A percentile compares a stretch with the other conserved stretches of the same genome.
phyloP scores from a whole-genome alignment of 1,284 basidiomycete genomes.

The Pseudozyma pruni region DNA sequence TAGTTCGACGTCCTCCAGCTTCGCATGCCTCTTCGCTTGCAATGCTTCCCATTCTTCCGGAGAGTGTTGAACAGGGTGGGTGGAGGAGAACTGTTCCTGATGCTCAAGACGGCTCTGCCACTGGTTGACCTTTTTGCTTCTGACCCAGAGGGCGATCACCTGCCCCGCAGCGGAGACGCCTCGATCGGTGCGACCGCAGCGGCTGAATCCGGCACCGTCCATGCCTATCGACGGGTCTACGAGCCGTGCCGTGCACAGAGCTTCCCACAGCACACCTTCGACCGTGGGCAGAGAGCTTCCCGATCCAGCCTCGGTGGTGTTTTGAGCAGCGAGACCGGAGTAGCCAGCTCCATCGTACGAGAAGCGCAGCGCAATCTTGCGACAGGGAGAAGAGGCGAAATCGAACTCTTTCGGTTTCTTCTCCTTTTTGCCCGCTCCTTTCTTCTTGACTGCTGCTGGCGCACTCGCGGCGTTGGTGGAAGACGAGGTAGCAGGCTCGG shows the following conservation, averaged over 20 bases:
- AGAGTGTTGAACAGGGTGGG: background rate
- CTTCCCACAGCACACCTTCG: conserved; percentile 85
- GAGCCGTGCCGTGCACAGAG: conserved; percentile 68
- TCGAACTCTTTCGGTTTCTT: conserved; percentile 70
- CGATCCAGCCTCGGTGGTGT: conserved; percentile 67
- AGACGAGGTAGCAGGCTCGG: no score
- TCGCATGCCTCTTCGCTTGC: conserved; percentile 44
- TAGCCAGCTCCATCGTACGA: conserved; percentile 93
- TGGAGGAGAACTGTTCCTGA: conserved; percentile 6
- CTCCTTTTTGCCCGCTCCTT: conserved; percentile 22
- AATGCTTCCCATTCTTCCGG: conserved; percentile 21
- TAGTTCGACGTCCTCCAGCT: conserved; percentile 72
- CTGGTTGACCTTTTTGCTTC: conserved; percentile 60
- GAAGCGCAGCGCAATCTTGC: conserved; percentile 92
- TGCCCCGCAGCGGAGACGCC: conserved; percentile 95
- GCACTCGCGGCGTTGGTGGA: background rate
- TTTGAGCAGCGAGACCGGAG: conserved; percentile 80
- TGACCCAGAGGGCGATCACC: conserved; percentile 84
- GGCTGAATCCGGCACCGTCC: conserved; percentile 81
- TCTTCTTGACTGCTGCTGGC: background rate
- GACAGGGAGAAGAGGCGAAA: conserved; percentile 76
- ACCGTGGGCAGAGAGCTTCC: conserved; percentile 82
- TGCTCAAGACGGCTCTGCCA: conserved; percentile 23
- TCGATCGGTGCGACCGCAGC: conserved; percentile 92
- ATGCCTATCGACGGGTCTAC: conserved; percentile 58